phyloP scores from a whole-genome alignment of 1,284 basidiomycete genomes.

The Papiliotrema laurentii region DNA sequence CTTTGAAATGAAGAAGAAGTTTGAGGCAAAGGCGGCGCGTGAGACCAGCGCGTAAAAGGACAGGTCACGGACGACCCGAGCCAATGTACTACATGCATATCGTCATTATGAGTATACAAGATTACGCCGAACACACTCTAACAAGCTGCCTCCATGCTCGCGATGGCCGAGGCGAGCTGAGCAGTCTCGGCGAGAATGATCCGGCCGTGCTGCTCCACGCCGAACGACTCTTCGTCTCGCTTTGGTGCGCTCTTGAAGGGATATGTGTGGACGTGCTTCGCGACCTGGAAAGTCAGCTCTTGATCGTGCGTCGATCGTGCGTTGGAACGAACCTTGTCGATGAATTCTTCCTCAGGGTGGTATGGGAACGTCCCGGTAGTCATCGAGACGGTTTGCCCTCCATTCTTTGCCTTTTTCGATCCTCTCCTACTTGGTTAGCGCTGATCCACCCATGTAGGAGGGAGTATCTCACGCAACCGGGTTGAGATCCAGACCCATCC shows the following conservation, averaged over 20 bases:
- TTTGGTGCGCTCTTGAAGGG: conserved; percentile 60
- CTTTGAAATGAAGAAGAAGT: conserved; percentile 53
- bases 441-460: not conserved
- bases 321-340: conserved; percentile 57
- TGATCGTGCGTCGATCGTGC: not conserved
- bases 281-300: conserved; percentile 52
- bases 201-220: conserved; percentile 70
- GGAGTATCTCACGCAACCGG: not conserved
- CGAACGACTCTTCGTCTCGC: conserved; percentile 68
- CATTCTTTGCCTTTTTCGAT: conserved; percentile 52
- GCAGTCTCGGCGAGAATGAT: conserved; percentile 61
- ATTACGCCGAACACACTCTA: too few relatives aligned
- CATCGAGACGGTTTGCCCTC: conserved; percentile 9
- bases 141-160: conserved; percentile 45
- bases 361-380: conserved; percentile 57
- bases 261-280: conserved; percentile 62
- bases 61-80: too few relatives aligned
- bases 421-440: conserved; percentile 36
- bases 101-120: too few relatives aligned
- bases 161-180: conserved; percentile 41
- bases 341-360: conserved; percentile 79
- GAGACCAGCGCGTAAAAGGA: not conserved
- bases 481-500: conserved; percentile 40
- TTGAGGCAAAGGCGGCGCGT: conserved; percentile 32
- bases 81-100: not conserved